Conservation (phyloP, 169 alveolate genomes). For the Plasmodium coatneyi region DNA sequence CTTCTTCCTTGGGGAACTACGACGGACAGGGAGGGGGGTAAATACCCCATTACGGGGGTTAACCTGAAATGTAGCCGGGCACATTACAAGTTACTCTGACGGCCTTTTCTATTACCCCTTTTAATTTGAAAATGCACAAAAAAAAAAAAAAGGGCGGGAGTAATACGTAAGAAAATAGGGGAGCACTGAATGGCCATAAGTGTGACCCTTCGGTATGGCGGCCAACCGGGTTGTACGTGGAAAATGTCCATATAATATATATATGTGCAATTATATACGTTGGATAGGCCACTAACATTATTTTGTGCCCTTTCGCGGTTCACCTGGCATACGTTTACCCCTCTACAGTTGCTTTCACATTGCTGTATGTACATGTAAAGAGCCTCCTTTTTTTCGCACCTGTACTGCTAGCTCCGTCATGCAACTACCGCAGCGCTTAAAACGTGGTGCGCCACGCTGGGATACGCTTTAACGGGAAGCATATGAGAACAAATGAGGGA, state of each 20-base stretch:
- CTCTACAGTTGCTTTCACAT: not conserved
- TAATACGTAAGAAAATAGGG: not conserved
- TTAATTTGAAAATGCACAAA: not conserved
- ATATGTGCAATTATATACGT: not conserved
- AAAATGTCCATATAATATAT: not conserved
- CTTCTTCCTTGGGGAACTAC: not conserved
- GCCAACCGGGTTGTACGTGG: not conserved
- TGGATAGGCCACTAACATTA: not conserved
- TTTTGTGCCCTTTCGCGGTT: not conserved
- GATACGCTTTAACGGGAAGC: not conserved
- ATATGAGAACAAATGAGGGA: not conserved
- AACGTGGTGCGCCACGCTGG: not conserved
- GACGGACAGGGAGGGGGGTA: not conserved
- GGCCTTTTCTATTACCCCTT: not conserved
- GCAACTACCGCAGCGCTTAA: not conserved
- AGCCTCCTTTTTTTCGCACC: not conserved
- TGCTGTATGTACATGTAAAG: constrained; percentile 1
- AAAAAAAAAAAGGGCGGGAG: not conserved
- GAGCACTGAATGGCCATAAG: not conserved
- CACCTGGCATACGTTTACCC: not conserved
- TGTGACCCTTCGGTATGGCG: not conserved
- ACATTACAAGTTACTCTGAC: not conserved
- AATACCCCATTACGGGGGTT: not conserved
- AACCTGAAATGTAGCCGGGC: not conserved
- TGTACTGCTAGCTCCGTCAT: not conserved